Percentiles rank a stretch among this genome's conserved stretches.
Conservation (phyloP, 2,329 filamentous ascomycete genomes). For the Xylaria sp. region DNA sequence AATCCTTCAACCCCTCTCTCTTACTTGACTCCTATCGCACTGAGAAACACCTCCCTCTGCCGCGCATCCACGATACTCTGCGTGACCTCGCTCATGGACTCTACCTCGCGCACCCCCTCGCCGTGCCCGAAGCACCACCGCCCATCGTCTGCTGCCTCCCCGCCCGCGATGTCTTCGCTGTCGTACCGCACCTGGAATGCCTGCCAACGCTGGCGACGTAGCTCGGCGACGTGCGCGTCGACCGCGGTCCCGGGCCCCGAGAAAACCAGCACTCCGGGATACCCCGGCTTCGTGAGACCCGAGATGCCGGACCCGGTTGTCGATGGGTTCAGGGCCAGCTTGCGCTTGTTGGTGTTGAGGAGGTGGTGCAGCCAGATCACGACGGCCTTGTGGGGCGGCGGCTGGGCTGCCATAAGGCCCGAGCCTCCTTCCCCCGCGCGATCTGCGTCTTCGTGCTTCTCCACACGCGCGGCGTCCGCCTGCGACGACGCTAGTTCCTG, state of each 20-base stretch:
- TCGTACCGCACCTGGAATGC: conserved; percentile 30
- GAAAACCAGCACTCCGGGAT: conserved; percentile 26
- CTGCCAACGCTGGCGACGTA: conserved; percentile 26
- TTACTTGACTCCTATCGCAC: conserved; percentile 28
- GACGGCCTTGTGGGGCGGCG: conserved; percentile 16
- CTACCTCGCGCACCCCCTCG: conserved; percentile 21
- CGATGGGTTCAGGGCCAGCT: conserved; percentile 23
- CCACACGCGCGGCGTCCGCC: background rate
- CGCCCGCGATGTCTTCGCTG: conserved; percentile 15
- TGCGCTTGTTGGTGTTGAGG: conserved; percentile 31
- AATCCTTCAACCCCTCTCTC: too few species aligned
- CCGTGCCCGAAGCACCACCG: conserved; percentile 25
- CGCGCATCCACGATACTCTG: conserved; percentile 15
- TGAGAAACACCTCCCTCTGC: conserved; percentile 22
- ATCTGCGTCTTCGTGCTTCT: background rate
- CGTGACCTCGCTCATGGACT: conserved; percentile 23
- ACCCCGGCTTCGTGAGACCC: conserved; percentile 27
- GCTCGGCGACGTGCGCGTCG: conserved; percentile 20
- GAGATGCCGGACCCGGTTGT: conserved; percentile 6
- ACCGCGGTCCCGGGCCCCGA: conserved; percentile 19
- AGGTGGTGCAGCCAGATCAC: conserved; percentile 31
- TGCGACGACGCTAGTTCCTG: conserved; percentile 13
- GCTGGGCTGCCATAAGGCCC: background rate
- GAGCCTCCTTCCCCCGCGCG: too few species aligned
- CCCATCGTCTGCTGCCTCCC: background rate